A percentile compares a stretch with the other conserved stretches of the same genome.
Conservation (phyloP, 208 protist genomes). For the Eutreptiella sp. region DNA sequence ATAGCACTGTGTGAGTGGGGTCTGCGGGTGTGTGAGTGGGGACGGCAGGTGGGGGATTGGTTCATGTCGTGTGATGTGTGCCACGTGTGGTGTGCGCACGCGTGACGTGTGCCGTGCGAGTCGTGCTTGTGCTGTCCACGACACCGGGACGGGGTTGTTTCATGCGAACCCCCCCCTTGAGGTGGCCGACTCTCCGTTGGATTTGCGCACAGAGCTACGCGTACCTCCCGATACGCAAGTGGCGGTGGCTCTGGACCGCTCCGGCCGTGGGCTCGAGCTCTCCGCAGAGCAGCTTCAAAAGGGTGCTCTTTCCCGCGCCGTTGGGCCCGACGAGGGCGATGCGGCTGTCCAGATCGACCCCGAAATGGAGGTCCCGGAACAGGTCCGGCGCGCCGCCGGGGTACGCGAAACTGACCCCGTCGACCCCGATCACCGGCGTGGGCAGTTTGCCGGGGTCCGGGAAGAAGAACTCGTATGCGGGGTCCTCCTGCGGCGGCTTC, state of each 20-base stretch:
- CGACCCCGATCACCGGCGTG: constrained; percentile 7
- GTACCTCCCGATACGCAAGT: constrained; percentile 54
- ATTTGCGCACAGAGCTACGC: too few relatives aligned
- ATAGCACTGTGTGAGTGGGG: too few relatives aligned
- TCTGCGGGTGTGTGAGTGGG: too few relatives aligned
- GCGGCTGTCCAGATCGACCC: constrained; percentile 9
- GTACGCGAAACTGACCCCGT: constrained; percentile 23
- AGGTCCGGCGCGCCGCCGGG: background rate
- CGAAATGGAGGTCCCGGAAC: constrained; percentile 17
- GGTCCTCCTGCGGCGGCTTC: constrained; percentile 22
- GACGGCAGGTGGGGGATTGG: too few relatives aligned
- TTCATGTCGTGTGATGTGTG: too few relatives aligned
- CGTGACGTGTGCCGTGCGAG: too few relatives aligned
- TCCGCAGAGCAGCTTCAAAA: constrained; percentile 52
- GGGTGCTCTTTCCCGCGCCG: constrained; percentile 62
- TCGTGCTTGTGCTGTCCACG: too few relatives aligned
- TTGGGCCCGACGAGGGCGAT: constrained; percentile 50
- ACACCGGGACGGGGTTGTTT: too few relatives aligned
- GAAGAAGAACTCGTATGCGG: constrained; percentile 1
- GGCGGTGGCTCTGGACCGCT: constrained; percentile 40
- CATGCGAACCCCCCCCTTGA: too few relatives aligned
- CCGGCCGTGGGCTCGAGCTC: constrained; percentile 46
- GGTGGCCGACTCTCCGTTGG: too few relatives aligned
- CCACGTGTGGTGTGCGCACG: too few relatives aligned
- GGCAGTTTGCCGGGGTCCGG: constrained; percentile 19